phyloP scores from a whole-genome alignment of 257 asterid genomes.

The Leonotis leonurus region DNA sequence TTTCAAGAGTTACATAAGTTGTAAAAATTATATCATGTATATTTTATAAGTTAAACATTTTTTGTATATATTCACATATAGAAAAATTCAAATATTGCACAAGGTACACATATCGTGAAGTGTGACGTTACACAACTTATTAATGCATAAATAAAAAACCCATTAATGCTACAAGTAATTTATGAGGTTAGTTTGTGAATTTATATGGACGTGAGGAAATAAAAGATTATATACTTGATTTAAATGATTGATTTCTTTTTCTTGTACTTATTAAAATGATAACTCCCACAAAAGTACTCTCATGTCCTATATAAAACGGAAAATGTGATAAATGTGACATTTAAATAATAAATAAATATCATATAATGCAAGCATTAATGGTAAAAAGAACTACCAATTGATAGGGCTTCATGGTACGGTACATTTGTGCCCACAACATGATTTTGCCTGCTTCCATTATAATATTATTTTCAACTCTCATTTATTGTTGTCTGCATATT shows the following conservation, averaged over 20 bases:
- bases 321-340: background rate
- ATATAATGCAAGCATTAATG: background rate
- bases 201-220: background rate
- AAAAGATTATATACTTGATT: background rate
- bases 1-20: too few species aligned
- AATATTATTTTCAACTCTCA: background rate
- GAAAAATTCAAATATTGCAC: too few species aligned
- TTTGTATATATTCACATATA: too few species aligned
- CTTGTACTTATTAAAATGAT: background rate
- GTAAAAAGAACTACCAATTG: background rate
- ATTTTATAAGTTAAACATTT: too few species aligned
- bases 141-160: too few species aligned
- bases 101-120: background rate
- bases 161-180: too few species aligned
- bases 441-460: background rate
- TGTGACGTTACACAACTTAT: too few species aligned
- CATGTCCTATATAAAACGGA: background rate
- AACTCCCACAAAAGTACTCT: background rate
- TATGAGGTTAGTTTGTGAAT: background rate
- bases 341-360: background rate
- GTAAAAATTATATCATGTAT: too few species aligned
- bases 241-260: background rate
- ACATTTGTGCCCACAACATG: conserved; percentile 13
- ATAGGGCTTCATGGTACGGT: background rate
- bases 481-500: background rate